Evolutionary conservation across 2,329 filamentous ascomycete genomes (phyloP).

Genomic region (Pestalotiopsis sp.): DNA sequence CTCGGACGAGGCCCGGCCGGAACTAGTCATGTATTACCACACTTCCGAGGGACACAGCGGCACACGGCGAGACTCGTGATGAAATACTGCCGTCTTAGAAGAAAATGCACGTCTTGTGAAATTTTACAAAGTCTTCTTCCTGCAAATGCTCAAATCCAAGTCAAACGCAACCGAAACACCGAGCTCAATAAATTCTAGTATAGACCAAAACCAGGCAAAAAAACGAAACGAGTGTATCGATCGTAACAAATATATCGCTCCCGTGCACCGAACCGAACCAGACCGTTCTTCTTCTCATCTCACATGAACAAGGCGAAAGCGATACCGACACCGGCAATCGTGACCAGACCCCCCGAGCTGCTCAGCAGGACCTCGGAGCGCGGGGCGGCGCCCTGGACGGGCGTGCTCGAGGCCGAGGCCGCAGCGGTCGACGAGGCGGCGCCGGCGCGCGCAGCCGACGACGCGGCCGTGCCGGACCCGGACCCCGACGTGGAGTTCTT

Average conservation of each 20-base stretch:
- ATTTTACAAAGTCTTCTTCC: no score
- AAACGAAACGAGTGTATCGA: neutral
- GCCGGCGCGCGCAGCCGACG: neutral
- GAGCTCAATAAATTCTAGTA: neutral
- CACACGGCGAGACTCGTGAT: no score
- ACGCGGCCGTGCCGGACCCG: neutral
- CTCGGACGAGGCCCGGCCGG: slow-evolving; percentile 6
- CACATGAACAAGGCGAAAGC: slow-evolving; percentile 15
- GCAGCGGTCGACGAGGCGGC: neutral
- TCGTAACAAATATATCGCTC: neutral
- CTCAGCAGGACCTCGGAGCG: neutral
- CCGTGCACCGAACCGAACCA: neutral
- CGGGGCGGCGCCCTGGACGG: slow-evolving; percentile 6
- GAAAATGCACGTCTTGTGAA: no score
- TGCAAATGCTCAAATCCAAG: neutral
- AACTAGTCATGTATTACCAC: slow-evolving; percentile 27
- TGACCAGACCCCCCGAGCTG: slow-evolving; percentile 10
- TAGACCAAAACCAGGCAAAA: neutral
- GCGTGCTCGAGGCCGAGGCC: neutral
- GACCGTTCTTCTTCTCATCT: neutral
- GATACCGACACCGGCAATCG: slow-evolving; percentile 14
- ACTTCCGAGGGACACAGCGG: neutral
- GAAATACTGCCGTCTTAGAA: no score
- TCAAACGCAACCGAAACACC: neutral
- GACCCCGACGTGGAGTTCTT: neutral